Evolutionary conservation across 139 green algal genomes (phyloP).

Genomic region (Picochlorum sp.): DNA sequence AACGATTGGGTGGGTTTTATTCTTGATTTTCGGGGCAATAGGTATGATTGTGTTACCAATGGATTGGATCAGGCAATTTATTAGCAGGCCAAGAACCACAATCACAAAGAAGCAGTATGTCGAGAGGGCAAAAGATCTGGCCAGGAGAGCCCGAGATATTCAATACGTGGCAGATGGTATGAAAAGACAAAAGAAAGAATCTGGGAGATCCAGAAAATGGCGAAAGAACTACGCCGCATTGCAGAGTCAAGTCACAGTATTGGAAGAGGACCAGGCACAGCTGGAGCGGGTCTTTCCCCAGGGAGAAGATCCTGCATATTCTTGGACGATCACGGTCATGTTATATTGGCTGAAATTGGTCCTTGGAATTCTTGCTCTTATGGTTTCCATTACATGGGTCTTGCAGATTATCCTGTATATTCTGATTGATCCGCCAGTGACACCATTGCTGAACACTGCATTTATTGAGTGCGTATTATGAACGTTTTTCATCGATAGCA

Average conservation of each 20-base stretch:
- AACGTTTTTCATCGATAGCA: too few relatives aligned
- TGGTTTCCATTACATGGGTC: conserved; percentile 77
- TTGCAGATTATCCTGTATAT: conserved; percentile 92
- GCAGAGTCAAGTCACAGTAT: conserved; percentile 61
- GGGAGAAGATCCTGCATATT: conserved; percentile 70
- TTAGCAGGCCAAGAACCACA: conserved; percentile 50
- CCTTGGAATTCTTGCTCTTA: conserved; percentile 57
- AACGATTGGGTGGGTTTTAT: conserved; percentile 85
- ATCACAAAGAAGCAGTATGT: conserved; percentile 88
- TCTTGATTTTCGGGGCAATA: conserved; percentile 90
- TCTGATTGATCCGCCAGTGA: conserved; percentile 66
- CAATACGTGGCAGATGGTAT: conserved; percentile 45
- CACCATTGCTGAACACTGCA: conserved; percentile 79
- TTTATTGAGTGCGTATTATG: conserved; percentile 53
- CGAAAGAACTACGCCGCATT: conserved; percentile 59
- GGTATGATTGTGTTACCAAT: conserved; percentile 79
- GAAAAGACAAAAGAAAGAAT: conserved; percentile 51
- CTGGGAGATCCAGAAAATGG: conserved; percentile 56
- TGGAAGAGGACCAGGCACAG: conserved; percentile 83
- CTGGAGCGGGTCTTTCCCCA: conserved; percentile 82
- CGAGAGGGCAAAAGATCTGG: conserved; percentile 59
- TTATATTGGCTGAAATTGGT: conserved; percentile 64
- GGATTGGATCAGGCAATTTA: conserved; percentile 75
- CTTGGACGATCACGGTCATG: conserved; percentile 71
- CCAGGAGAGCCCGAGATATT: conserved; percentile 60